Base-by-base conservation (phyloP, 2,329 filamentous ascomycete species). In the Cordyceps tenuipes region DNA sequence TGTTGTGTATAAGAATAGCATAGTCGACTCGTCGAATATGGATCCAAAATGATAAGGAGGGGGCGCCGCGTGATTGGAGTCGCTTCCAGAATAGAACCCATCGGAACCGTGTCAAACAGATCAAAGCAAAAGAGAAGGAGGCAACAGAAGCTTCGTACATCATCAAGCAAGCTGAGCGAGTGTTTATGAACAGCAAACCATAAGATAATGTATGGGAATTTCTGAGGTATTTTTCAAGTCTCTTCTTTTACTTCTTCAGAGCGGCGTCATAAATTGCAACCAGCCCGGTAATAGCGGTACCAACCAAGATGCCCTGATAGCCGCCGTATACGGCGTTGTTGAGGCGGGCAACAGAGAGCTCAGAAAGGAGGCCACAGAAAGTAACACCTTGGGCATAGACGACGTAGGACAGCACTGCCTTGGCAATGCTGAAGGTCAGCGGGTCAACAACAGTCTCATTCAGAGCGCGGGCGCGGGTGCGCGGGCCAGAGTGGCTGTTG, bases 361-460 rank as follows among this genome's bases (percentile, higher is more conserved):
- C 76, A 61, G 82, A 79, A 61, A 90, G 77, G 57, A 85, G 77
- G 36, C 87, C 87, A 52, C 82, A 77, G 60, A 87, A 82, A 52
- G 80, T 83, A 55, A 82, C 80, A 39, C 82, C 83, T 70, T 87
- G 84, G 10, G 81, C 83, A 70, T 92, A 96, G 19, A 96, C 86
- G 39, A 93, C 81, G 72, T 89, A 96, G 8, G 89, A 86, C 62
- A 92, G 74, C 59, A 97, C 71, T 0, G 88, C 92, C 78, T 96
- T 96, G 67, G 84, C 84, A 61, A 97, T 86, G 76, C 92, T 96
- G 76, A 95, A 99, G 23, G 87, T 89, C 69, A 97, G 77, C 4
- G 92, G 92, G 71, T 99, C 94, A 64, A 93, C 85, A 6, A 79
- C 76, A 23, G 63, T 61, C 50, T 71, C 68, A 57, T 71, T 65